phyloP scores from a whole-genome alignment of 768 basidiomycete species.

The Hemileccinum impolitum region DNA sequence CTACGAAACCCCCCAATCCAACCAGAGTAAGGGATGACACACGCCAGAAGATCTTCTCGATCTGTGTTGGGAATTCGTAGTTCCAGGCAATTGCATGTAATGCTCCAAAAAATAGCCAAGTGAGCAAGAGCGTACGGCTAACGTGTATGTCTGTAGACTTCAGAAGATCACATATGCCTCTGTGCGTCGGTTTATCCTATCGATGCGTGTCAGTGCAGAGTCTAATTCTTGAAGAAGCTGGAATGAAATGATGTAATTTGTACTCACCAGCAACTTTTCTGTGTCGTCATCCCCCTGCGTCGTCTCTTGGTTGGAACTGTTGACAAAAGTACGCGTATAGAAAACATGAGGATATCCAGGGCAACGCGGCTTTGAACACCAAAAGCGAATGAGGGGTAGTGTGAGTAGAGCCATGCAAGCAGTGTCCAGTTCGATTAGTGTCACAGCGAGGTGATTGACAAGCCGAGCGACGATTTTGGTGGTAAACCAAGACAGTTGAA shows the following conservation, averaged over 20 bases:
- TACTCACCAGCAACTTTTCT: neutral
- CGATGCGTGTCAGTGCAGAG: neutral
- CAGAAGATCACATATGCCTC: no score
- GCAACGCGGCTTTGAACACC: slow-evolving; percentile 1
- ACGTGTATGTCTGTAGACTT: no score
- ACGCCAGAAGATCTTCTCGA: neutral
- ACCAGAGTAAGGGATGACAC: neutral
- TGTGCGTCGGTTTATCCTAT: no score
- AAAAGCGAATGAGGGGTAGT: neutral
- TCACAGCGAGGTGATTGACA: neutral
- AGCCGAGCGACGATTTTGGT: neutral
- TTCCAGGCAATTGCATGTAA: slow-evolving; percentile 1
- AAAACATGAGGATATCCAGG: neutral
- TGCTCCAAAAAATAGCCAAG: neutral
- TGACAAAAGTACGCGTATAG: neutral
- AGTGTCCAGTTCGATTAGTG: neutral
- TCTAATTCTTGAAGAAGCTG: no score
- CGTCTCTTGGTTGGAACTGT: no score
- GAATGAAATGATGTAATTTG: no score
- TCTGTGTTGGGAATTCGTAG: neutral
- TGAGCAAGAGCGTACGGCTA: no score
- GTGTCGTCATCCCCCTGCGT: neutral
- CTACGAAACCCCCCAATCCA: no score
- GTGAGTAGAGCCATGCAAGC: neutral
- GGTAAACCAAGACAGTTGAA: neutral